Conservation (phyloP, 345 rosid species). For the Gossypium anomalum region DNA sequence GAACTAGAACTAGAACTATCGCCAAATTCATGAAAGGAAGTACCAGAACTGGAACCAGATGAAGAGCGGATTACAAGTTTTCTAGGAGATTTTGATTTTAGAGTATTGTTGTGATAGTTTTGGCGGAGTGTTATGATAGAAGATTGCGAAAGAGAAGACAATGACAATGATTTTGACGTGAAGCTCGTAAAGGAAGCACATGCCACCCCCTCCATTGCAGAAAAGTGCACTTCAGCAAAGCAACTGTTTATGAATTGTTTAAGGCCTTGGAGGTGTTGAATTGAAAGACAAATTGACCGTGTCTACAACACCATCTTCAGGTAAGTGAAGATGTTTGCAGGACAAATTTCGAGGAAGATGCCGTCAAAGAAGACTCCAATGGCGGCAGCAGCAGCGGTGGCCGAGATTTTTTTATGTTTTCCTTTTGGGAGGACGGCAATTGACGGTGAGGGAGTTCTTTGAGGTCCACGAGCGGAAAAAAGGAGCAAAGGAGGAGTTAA, state of each 20-base stretch:
- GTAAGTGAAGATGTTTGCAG: no score
- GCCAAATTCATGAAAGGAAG: not conserved
- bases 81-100: constrained; percentile 38
- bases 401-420: not conserved
- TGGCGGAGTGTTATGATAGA: constrained; percentile 27
- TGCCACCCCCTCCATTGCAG: constrained; percentile 15
- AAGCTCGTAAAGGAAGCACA: constrained; percentile 11
- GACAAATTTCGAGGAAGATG: not conserved
- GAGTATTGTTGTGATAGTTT: constrained; percentile 18
- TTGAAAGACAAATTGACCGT: not conserved
- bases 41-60: constrained; percentile 59
- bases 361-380: not conserved
- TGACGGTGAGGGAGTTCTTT: not conserved
- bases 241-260: not conserved
- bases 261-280: not conserved
- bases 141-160: constrained; percentile 19
- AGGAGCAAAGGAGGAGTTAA: not conserved
- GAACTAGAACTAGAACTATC: constrained; percentile 16
- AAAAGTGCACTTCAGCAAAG: not conserved
- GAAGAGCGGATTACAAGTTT: constrained; percentile 57
- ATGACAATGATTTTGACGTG: constrained; percentile 2
- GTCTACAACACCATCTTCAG: not conserved
- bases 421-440: not conserved
- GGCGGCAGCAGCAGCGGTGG: not conserved
- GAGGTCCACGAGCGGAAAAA: not conserved